These are phyloP conservation scores for Elsinoe necatrix DNA, from an alignment of 2,329 filamentous ascomycete species.

Conservation along the genomic window DNA sequence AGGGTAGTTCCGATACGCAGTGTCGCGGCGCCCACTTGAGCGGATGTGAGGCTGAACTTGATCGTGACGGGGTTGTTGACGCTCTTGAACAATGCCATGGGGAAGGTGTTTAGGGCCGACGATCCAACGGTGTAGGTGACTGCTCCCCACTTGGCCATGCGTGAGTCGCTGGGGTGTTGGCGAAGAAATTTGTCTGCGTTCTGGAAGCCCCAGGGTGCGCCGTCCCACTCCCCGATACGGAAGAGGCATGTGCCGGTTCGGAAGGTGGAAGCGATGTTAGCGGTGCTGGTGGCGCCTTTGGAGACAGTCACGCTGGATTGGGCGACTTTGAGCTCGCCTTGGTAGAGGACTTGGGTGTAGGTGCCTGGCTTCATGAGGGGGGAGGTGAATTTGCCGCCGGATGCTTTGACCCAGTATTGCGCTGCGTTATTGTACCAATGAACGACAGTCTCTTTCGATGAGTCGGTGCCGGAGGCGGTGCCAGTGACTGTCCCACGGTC, in stretches of 20 bases:
- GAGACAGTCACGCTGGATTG: constrained; percentile 42
- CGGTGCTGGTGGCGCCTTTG: constrained; percentile 41
- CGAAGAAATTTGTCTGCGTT: constrained; percentile 59
- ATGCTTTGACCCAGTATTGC: constrained; percentile 58
- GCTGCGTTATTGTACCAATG: constrained; percentile 56
- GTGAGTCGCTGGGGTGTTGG: constrained; percentile 54
- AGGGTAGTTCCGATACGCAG: constrained; percentile 58
- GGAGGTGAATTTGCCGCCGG: constrained; percentile 52
- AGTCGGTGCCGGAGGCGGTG: constrained; percentile 49
- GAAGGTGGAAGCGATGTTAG: constrained; percentile 44
- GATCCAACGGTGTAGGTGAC: constrained; percentile 54
- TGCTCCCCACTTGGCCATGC: constrained; percentile 53
- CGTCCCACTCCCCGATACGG: constrained; percentile 59
- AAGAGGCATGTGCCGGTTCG: constrained; percentile 48
- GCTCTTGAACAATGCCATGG: constrained; percentile 57
- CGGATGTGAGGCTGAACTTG: constrained; percentile 47
- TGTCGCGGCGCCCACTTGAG: constrained; percentile 45
- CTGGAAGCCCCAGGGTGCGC: constrained; percentile 50
- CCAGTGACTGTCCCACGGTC: constrained; percentile 53
- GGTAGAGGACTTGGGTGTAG: constrained; percentile 60
- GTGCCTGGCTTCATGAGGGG: constrained; percentile 59
- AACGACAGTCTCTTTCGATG: constrained; percentile 48
- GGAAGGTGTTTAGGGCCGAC: constrained; percentile 46
- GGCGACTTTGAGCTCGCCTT: constrained; percentile 49
- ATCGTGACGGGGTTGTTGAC: constrained; percentile 55